phyloP scores from a whole-genome alignment of 768 basidiomycete species.

The Hypsizygus marmoreus region DNA sequence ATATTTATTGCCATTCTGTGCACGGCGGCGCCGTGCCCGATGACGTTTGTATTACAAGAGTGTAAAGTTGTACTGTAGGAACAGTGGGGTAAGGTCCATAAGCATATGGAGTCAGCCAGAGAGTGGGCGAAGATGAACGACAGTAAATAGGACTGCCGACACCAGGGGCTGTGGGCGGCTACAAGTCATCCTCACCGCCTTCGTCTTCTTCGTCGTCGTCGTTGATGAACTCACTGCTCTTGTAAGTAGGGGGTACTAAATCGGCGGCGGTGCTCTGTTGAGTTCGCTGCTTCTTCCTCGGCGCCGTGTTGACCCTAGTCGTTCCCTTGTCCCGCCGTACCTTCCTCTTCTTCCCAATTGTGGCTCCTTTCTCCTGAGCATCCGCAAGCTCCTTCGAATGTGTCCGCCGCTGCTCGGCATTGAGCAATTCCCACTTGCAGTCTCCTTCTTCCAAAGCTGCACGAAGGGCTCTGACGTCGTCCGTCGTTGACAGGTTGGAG shows the following conservation, averaged over 20 bases:
- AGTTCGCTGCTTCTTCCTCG: not conserved
- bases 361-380: not conserved
- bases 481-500: not conserved
- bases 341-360: not conserved
- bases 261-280: not conserved
- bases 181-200: no score
- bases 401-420: not conserved
- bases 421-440: constrained; percentile 2
- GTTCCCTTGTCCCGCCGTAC: constrained; percentile 1
- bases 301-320: not conserved
- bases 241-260: constrained; percentile 1
- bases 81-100: no score
- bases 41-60: no score
- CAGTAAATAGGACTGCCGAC: no score
- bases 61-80: no score
- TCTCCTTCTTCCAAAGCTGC: not conserved
- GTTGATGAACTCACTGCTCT: constrained; percentile 2
- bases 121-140: no score
- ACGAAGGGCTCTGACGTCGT: not conserved
- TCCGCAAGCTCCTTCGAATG: not conserved
- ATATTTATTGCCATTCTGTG: no score
- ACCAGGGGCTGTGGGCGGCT: no score
- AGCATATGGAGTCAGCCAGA: no score
- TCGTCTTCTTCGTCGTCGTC: no score
- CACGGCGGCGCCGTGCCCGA: no score